phyloP scores from a whole-genome alignment of 345 rosid genomes.

The Syzygium jambos region DNA sequence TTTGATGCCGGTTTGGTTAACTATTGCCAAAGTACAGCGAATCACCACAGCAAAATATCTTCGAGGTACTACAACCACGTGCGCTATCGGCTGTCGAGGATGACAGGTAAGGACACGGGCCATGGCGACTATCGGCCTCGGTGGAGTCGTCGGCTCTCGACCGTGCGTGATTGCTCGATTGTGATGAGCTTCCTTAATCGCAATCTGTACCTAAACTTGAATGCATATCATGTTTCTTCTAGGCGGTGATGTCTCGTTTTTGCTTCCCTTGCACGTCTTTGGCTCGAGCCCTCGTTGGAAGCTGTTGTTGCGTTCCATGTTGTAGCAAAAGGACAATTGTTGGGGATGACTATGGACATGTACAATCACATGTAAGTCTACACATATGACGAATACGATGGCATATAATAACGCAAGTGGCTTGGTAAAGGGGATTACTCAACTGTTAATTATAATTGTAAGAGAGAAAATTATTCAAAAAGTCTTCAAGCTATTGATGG shows the following conservation, averaged over 20 bases:
- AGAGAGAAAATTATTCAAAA: neutral
- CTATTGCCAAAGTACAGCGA: neutral
- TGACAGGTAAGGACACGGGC: neutral
- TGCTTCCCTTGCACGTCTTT: neutral
- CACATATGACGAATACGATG: neutral
- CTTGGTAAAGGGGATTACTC: neutral
- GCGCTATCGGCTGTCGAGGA: neutral
- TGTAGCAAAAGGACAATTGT: neutral
- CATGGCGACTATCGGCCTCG: rapidly evolving
- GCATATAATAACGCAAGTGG: neutral
- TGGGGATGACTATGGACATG: neutral
- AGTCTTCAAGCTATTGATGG: neutral
- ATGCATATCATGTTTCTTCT: neutral
- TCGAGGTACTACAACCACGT: neutral
- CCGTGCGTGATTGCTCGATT: neutral
- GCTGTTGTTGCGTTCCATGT: neutral
- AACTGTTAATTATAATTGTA: neutral
- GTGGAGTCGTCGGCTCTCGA: neutral
- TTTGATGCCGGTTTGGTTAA: neutral
- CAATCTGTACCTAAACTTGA: neutral
- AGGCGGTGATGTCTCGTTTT: neutral
- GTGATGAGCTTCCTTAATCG: neutral
- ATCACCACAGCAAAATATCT: neutral
- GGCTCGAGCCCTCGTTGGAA: neutral
- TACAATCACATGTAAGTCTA: neutral